Percentiles rank a stretch among this genome's conserved stretches.
phyloP scores from a whole-genome alignment of 2,329 filamentous ascomycete species.

The Parastagonospora avenae region DNA sequence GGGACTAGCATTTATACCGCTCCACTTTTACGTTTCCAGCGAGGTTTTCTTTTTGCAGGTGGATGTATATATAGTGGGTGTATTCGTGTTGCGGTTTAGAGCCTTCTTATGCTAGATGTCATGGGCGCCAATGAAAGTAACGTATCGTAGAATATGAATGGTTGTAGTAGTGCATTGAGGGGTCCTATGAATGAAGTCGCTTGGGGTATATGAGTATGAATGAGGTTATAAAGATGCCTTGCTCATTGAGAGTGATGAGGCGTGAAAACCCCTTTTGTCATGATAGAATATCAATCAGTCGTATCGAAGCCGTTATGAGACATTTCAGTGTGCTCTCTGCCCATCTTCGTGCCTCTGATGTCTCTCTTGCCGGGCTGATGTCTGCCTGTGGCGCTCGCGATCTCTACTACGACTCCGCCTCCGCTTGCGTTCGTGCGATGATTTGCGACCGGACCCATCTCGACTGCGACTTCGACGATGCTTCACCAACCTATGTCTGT shows the following conservation, averaged over 20 bases:
- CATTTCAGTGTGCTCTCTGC: too few relatives aligned
- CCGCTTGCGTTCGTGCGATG: constrained; percentile 5
- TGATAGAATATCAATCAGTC: too few relatives aligned
- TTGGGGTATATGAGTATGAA: too few relatives aligned
- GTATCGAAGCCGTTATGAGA: too few relatives aligned
- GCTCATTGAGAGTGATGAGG: too few relatives aligned
- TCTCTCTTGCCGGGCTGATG: neutral
- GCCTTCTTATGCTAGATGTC: neutral
- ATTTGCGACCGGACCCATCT: constrained; percentile 8
- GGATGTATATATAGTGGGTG: neutral
- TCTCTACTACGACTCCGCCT: constrained; percentile 1
- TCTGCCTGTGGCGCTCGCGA: neutral
- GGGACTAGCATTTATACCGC: neutral
- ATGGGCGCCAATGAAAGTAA: too few relatives aligned
- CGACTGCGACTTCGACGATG: constrained; percentile 19
- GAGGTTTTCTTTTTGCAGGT: neutral
- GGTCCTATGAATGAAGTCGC: too few relatives aligned
- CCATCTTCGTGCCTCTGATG: neutral
- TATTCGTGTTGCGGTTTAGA: neutral
- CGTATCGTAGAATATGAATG: too few relatives aligned
- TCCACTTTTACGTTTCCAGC: neutral
- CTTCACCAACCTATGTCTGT: constrained; percentile 14
- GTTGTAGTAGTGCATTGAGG: too few relatives aligned
- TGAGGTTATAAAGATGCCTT: too few relatives aligned
- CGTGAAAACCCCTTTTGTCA: too few relatives aligned